Evolutionary conservation across 805 yeast species (phyloP), one percentile per base, ranked within the genome.

Genomic region (Debaryomyces hansenii): DNA sequence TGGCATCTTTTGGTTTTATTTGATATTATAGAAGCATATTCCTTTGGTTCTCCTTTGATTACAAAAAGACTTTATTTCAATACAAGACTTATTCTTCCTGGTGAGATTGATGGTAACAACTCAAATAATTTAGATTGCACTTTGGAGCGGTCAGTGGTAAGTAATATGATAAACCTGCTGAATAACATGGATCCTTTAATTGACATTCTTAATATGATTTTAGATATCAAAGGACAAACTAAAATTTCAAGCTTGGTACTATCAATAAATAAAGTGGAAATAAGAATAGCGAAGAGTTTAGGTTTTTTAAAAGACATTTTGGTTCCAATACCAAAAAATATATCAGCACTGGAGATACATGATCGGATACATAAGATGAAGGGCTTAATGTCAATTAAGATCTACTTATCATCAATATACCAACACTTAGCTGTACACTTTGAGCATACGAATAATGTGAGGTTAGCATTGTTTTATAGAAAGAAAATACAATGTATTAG

Each of bases 401-500:
- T 77, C 3, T 62, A 62, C 38, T 48, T 64, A 15, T 66, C 67
- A 44, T 60, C 74, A 1, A 50, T 70, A 5, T 63, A 65, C 36
- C 66, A 64, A 42, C 74, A 70, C 45, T 51, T 73, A 6, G 61
- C 69, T 40, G 46, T 70, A 29, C 58, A 68, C 42, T 73, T 67
- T 42, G 75, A 72, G 47, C 31, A 42, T 9, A 46, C 49, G 12
- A 45, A 48, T 1, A 56, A 68, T 20, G 29, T 52, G 2, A 58
- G 55, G 1, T 57, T 62, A 28, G 59, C 70, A 0, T 67, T 60
- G 44, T 56, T 59, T 28, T 64, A 57, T 44, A 41, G 65, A 20
- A 59, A 58, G 33, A 62, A 62, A 37, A 45, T 51, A n/a, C 39
- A 57, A 16, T 34, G 67, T 2, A 52, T 52, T 8, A 20, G 50